These are phyloP conservation scores for Acer saccharum DNA, from an alignment of 345 rosid genomes.

Conservation along the genomic window DNA sequence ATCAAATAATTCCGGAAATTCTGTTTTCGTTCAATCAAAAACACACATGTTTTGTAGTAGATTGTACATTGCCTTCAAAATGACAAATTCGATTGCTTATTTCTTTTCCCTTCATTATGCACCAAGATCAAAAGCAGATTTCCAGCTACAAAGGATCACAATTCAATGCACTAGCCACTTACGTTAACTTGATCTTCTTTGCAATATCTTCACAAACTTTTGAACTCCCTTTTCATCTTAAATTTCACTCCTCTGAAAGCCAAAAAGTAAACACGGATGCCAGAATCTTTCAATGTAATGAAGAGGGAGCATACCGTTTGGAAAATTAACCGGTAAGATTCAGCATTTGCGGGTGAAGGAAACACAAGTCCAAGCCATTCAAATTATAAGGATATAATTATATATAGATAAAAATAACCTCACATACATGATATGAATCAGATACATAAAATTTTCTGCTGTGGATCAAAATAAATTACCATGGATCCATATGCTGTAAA, in stretches of 20 bases:
- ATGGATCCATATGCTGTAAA: neutral
- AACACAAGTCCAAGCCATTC: conserved; percentile 17
- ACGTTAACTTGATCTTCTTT: neutral
- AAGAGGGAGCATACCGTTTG: too few species aligned
- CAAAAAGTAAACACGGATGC: neutral
- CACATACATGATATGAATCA: conserved; percentile 3
- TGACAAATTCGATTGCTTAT: neutral
- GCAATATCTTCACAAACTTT: neutral
- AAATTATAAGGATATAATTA: conserved; percentile 5
- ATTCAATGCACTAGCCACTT: neutral
- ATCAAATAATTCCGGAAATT: neutral
- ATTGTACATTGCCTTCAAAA: neutral
- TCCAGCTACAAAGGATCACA: neutral
- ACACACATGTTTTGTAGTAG: neutral
- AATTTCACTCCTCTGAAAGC: neutral
- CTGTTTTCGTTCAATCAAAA: conserved; percentile 11
- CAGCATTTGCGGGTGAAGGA: neutral
- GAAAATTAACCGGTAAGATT: too few species aligned
- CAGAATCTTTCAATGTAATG: neutral
- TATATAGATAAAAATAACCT: neutral
- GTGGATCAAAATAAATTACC: neutral
- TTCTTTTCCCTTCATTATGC: conserved; percentile 7
- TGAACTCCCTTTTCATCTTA: neutral
- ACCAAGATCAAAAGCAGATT: neutral
- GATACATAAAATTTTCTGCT: neutral